Evolutionary conservation across 2,329 filamentous ascomycete species (phyloP).

Genomic region (Pseudogymnoascus sp.): DNA sequence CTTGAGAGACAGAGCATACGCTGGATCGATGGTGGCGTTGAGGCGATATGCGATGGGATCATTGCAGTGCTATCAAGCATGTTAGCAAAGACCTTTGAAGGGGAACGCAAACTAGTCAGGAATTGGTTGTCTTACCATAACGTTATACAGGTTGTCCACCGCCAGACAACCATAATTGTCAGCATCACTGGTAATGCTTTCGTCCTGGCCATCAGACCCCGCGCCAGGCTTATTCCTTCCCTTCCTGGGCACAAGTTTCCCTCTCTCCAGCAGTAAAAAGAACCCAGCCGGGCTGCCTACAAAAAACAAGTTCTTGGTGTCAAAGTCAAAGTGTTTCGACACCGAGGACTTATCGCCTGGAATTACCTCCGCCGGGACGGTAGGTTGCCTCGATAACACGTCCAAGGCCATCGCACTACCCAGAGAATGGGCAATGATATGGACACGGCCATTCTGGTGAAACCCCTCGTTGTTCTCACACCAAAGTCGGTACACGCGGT

Average conservation of each 20-base stretch:
- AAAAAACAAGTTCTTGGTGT: slow-evolving; percentile 82
- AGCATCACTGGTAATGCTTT: slow-evolving; percentile 62
- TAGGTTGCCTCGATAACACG: slow-evolving; percentile 83
- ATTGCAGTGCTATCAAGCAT: slow-evolving; percentile 37
- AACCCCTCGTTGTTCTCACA: slow-evolving; percentile 90
- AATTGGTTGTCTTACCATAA: slow-evolving; percentile 42
- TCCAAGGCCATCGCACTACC: slow-evolving; percentile 94
- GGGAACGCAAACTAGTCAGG: slow-evolving; percentile 22
- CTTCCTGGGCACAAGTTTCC: slow-evolving; percentile 63
- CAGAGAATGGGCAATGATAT: slow-evolving; percentile 86
- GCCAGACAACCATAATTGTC: slow-evolving; percentile 84
- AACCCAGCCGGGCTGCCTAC: slow-evolving; percentile 87
- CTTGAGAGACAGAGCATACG: slow-evolving; percentile 69
- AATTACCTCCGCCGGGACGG: slow-evolving; percentile 48
- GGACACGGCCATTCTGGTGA: slow-evolving; percentile 69
- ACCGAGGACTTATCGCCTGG: slow-evolving; percentile 34
- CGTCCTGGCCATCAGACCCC: slow-evolving; percentile 46
- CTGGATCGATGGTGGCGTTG: slow-evolving; percentile 79
- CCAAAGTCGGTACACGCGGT: slow-evolving; percentile 93
- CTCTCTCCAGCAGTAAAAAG: slow-evolving; percentile 78
- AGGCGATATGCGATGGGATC: slow-evolving; percentile 83
- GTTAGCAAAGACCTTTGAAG: neutral
- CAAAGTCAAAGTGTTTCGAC: slow-evolving; percentile 72
- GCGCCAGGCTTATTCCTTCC: slow-evolving; percentile 69
- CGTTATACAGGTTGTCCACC: slow-evolving; percentile 94